Conservation (phyloP, 106 monocot genomes). For the Dioscorea dumetorum region DNA sequence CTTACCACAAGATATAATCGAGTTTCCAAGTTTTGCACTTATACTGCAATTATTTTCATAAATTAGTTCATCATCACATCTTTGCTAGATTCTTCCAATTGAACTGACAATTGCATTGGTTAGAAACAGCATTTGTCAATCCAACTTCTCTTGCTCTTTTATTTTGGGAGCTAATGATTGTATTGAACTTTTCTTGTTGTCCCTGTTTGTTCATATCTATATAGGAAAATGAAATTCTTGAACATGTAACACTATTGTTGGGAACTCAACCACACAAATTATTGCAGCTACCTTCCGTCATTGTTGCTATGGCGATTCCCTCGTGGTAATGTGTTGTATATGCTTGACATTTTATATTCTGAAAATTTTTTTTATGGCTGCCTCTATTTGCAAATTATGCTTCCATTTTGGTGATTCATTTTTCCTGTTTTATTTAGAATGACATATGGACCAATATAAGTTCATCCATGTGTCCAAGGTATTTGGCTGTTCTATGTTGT, state of each 20-base stretch:
- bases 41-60: background rate
- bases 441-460: background rate
- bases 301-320: conserved; percentile 51
- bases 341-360: background rate
- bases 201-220: background rate
- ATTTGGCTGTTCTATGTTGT: too few relatives aligned
- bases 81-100: background rate
- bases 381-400: background rate
- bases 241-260: conserved; percentile 39
- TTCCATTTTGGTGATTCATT: too few relatives aligned
- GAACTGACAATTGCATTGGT: background rate
- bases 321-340: conserved; percentile 33
- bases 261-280: conserved; percentile 30
- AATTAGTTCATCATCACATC: background rate
- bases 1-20: background rate
- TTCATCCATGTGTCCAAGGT: too few relatives aligned
- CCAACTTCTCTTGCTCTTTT: background rate
- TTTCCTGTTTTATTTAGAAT: background rate
- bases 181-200: background rate
- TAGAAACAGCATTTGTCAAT: background rate
- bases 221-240: conserved; percentile 62
- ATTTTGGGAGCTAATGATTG: background rate
- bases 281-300: conserved; percentile 56
- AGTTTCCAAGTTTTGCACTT: background rate
- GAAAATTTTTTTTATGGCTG: background rate